Percentiles rank a stretch among this genome's conserved stretches.
Evolutionary conservation across 306 rosid species (phyloP).

Genomic region (Casuarina cunninghamiana): DNA sequence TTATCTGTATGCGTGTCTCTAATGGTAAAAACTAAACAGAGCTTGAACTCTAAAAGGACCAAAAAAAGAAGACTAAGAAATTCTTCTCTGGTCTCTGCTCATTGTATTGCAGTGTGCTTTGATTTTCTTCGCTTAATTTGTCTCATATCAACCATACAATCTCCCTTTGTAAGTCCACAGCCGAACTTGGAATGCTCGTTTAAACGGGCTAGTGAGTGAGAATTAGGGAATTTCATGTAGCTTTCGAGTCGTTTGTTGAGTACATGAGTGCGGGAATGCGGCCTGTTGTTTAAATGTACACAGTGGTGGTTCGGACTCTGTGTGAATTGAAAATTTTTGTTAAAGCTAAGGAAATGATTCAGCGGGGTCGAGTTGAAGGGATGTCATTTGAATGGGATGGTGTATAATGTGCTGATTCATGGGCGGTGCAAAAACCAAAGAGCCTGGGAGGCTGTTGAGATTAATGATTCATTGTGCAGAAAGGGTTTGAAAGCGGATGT

Average conservation of each 20-base stretch:
- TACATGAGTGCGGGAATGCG: conserved; percentile 55
- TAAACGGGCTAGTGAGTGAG: conserved; percentile 60
- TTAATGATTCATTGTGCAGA: conserved; percentile 50
- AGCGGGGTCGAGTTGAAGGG: conserved; percentile 49
- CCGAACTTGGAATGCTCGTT: conserved; percentile 67
- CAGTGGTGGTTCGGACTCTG: conserved; percentile 57
- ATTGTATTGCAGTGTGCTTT: no score
- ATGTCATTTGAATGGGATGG: conserved; percentile 50
- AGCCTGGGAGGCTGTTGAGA: conserved; percentile 63
- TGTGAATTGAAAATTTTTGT: conserved; percentile 70
- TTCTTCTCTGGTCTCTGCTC: no score
- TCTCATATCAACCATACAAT: no score
- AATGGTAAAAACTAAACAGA: no score
- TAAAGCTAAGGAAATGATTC: conserved; percentile 64
- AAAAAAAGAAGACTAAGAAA: no score
- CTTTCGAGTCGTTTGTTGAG: conserved; percentile 62
- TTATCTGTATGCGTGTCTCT: no score
- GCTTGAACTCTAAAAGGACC: no score
- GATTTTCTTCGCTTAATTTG: no score
- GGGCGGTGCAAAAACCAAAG: conserved; percentile 72
- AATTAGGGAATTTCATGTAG: conserved; percentile 55
- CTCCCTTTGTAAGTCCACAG: no score
- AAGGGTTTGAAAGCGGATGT: conserved; percentile 75
- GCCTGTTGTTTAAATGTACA: conserved; percentile 66
- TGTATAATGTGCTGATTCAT: conserved; percentile 71